Evolutionary conservation across 768 basidiomycete species (phyloP), one percentile per base, ranked within the genome.

Genomic region (Tylopilus sp.): DNA sequence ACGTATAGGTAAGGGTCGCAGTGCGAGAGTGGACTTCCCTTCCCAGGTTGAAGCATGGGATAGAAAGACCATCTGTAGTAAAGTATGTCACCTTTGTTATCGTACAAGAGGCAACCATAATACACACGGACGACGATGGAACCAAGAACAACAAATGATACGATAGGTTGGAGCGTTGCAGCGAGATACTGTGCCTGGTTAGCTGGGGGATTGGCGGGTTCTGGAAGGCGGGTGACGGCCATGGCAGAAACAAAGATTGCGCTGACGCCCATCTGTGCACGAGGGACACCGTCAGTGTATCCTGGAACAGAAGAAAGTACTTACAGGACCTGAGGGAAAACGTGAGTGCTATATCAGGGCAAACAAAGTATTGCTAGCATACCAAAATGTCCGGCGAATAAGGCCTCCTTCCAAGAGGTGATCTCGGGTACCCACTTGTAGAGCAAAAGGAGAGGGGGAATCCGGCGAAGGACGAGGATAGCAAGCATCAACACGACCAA

Each of bases 331-430:
- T 83, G 49, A 53, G 24, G 48, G 22, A 26, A 38, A 31, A 37
- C 0, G 3, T 67, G 34, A 61, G 51, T 16, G 19, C 25, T 21
- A 7, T 26, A 31, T 30, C 45, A 7, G 41, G 31, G 17, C 52
- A 19, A 2, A 46, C 29, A 0, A 22, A 21, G 33, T 33, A 9
- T 13, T 9, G 65, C 71, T 40, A 14, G 30, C 64, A 14, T 62
- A 83, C 87, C 94, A 66, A 96, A 98, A 74, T 97, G 94, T 3
- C 96, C 96, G 6, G 81, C 83, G 66, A 98, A 97, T 5, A 93
- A 57, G 0, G 96, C 95, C 71, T 98, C 92, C 41, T 81, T 77
- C 85, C 92, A 89, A 21, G 81, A 84, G 34, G 71, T 68, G 59
- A 98, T 89, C 68, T 98, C 95, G 0, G 95, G 96, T 14, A 97